Evolutionary conservation across 371 early-diverging fungal species (phyloP), one percentile per base, ranked within the genome.

Genomic region (Haplosporangium sp.): DNA sequence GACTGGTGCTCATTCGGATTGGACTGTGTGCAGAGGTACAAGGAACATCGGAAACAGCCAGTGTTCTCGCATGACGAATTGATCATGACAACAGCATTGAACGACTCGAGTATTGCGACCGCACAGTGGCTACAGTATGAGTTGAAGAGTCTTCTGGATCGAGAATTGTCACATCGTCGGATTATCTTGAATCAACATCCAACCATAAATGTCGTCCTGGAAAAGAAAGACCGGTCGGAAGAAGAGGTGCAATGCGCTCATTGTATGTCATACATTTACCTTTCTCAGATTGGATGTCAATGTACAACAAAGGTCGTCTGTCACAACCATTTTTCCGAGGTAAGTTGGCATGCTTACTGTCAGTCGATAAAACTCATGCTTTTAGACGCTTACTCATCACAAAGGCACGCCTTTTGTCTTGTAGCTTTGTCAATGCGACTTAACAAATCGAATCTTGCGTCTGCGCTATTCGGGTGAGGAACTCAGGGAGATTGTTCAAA

Each of bases 51-150:
- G 50, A 91, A 92, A 51, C 89, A 87, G 38, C 99, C 98, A 5
- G 95, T 95, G 8, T 98, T 98, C 72, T 95, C 94, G 11, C 97
- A 97, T 82, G 97, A 98, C 51, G 95, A 96, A 74, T 83, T 98
- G 38, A 69, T 98, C 13, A 74, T 91, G 38, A 89, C 87, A 37
- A 88, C 84, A 46, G 84, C 87, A 42, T 61, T 84, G 11, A 63
- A 86, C 45, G 84, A 87, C 38, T 73, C 80, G 21, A 84, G 82
- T 36, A 65, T 81, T 10, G 79, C 86, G 11, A 84, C 86, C 10
- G 86, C 86, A 1, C 60, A 76, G 38, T 92, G 92, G 92, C 84
- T 74, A 41, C 84, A 87, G 51, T 83, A 80, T 13, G 93, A 87
- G 14, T 56, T 93, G 23, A 67, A 65, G 6, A 85, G 85, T 21